phyloP scores from a whole-genome alignment of 106 monocot species.

The Cymbidium sinense region DNA sequence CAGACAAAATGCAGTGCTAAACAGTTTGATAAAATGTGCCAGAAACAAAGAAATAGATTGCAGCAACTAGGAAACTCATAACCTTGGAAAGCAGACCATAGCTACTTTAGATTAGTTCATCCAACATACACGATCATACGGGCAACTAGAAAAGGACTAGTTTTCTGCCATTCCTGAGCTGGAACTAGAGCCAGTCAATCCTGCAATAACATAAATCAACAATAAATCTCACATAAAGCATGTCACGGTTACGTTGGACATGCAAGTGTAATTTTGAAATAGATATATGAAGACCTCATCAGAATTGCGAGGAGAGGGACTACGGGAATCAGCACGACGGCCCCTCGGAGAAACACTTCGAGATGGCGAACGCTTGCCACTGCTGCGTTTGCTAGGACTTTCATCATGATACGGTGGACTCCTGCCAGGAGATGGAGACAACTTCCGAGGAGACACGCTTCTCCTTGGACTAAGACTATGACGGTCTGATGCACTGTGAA shows the following conservation, averaged over 20 bases:
- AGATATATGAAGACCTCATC: slow-evolving; percentile 25
- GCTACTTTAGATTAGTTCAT: slow-evolving; percentile 3
- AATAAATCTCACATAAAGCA: background rate
- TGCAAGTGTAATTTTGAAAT: background rate
- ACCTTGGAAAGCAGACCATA: slow-evolving; percentile 14
- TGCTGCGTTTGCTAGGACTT: slow-evolving; percentile 27
- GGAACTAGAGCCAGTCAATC: background rate
- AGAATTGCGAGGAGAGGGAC: slow-evolving; percentile 24
- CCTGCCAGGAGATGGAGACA: slow-evolving; percentile 2
- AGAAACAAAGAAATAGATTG: background rate
- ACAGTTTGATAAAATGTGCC: background rate
- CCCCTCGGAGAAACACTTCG: slow-evolving; percentile 37
- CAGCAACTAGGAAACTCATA: slow-evolving; percentile 1
- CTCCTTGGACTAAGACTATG: slow-evolving; percentile 23
- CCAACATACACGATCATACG: background rate
- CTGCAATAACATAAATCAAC: background rate
- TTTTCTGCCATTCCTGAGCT: background rate
- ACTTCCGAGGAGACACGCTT: slow-evolving; percentile 30
- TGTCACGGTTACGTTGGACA: background rate
- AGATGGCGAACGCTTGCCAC: slow-evolving; percentile 25
- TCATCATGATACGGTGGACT: slow-evolving; percentile 17
- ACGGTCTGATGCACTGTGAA: slow-evolving; percentile 19
- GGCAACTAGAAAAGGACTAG: background rate
- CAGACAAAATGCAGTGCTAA: background rate
- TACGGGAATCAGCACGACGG: slow-evolving; percentile 27